Evolutionary conservation across 2,329 filamentous ascomycete species (phyloP), one percentile per base, ranked within the genome.

Genomic region (Pseudogymnoascus sp.): DNA sequence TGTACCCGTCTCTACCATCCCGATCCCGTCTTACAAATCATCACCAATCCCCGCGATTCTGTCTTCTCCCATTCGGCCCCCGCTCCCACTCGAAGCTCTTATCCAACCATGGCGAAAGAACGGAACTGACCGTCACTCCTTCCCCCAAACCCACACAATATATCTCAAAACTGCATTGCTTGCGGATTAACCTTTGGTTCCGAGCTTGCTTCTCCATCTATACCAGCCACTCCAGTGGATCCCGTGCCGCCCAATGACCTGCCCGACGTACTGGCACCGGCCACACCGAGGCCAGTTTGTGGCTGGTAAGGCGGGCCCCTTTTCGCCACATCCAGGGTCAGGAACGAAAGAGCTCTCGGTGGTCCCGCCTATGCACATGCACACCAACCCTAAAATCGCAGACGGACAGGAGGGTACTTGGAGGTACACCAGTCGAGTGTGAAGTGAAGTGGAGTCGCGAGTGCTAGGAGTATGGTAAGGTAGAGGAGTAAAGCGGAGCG

Each of bases 241-340:
- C 15, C 26, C 46, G 46, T 2, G 15, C 13, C 21, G 42, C 7
- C 42, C 44, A 53, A 53, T 29, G 3, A 7, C 15, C 23, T 9
- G 6, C 15, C 15, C 1, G 5, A 6, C 6, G 10, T 15, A 11
- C n/a, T 53, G 46, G 23, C 46, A 56, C 46, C 46, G 46, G 46
- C 46, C 26, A 56, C 46, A 19, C 46, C 46, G 46, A 56, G 13
- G n/a, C 26, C 46, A 13, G n/a, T 19, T 56, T 56, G 46, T 56
- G 26, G 46, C 46, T 56, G 46, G 46, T 56, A 56, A 56, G 46
- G 46, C 46, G 46, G 46, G 26, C 26, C 46, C 26, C 26, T 19
- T 53, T 53, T 53, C 46, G 26, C 46, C 46, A 53, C 46, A 53
- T 19, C 46, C 46, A 53, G 46, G 46, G 46, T 19, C 46, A 53